Evolutionary conservation across 345 rosid species (phyloP).

Genomic region (Capsella bursapastoris): DNA sequence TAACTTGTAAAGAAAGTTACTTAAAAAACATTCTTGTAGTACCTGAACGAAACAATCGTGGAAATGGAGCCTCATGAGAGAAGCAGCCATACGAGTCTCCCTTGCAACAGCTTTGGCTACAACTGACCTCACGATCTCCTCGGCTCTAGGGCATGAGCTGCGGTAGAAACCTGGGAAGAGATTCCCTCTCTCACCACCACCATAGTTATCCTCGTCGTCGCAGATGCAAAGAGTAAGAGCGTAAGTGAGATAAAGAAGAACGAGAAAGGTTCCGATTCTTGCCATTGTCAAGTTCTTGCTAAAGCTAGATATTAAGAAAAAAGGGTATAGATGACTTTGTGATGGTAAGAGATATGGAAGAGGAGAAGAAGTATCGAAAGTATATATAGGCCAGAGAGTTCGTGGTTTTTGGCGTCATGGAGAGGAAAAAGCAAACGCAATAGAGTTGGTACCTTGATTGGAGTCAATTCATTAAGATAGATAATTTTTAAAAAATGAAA

Average conservation of each 20-base stretch:
- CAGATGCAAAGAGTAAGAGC: slow-evolving; percentile 52
- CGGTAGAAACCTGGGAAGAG: slow-evolving; percentile 68
- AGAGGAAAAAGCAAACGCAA: slow-evolving; percentile 32
- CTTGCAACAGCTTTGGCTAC: slow-evolving; percentile 64
- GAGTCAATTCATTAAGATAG: not conserved
- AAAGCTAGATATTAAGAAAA: not conserved
- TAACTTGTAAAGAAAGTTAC: slow-evolving; percentile 26
- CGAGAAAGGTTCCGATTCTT: slow-evolving; percentile 40
- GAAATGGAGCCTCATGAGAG: slow-evolving; percentile 75
- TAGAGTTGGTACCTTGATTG: slow-evolving; percentile 38
- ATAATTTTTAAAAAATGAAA: not conserved
- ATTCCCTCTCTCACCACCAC: slow-evolving; percentile 39
- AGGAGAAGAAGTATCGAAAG: slow-evolving; percentile 23
- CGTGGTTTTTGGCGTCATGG: slow-evolving; percentile 3
- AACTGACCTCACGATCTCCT: slow-evolving; percentile 57
- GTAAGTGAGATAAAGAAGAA: slow-evolving; percentile 52
- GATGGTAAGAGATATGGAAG: slow-evolving; percentile 22
- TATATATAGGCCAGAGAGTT: slow-evolving; percentile 37
- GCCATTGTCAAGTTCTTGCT: slow-evolving; percentile 45
- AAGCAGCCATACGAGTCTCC: slow-evolving; percentile 83
- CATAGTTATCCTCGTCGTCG: slow-evolving; percentile 29
- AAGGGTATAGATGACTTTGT: slow-evolving; percentile 15
- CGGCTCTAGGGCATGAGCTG: slow-evolving; percentile 69
- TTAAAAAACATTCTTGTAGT: not conserved
- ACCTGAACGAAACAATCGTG: slow-evolving; percentile 92